phyloP scores from a whole-genome alignment of 805 yeast species.

The Candida fluviatilis region DNA sequence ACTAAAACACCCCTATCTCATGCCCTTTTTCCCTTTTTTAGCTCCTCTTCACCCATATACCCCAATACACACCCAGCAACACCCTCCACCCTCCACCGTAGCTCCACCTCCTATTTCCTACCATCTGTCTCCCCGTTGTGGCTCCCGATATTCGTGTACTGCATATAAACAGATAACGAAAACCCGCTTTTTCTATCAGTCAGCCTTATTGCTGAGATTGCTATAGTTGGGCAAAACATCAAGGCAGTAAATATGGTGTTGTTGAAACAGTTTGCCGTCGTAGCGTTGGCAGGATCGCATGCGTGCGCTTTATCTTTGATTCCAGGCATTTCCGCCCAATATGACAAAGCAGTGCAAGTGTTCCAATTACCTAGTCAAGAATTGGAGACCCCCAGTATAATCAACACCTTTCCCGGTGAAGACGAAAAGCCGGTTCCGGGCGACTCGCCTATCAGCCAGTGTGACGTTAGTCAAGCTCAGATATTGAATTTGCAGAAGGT shows the following conservation, averaged over 20 bases:
- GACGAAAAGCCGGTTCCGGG: conserved; percentile 80
- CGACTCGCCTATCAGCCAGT: conserved; percentile 74
- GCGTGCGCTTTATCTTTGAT: conserved; percentile 16
- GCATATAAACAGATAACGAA: too few species aligned
- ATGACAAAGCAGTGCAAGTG: conserved; percentile 11
- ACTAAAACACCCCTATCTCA: too few species aligned
- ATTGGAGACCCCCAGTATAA: background rate
- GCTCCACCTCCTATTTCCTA: too few species aligned
- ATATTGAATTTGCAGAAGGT: conserved; percentile 58
- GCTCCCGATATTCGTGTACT: too few species aligned
- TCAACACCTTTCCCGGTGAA: conserved; percentile 27
- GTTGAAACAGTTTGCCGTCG: conserved; percentile 12
- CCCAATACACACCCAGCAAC: too few species aligned
- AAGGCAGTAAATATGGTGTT: conserved; percentile 21
- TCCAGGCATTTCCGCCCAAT: conserved; percentile 13
- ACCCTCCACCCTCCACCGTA: too few species aligned
- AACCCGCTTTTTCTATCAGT: too few species aligned
- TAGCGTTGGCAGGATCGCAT: conserved; percentile 4
- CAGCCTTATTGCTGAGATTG: too few species aligned
- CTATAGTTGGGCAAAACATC: too few species aligned
- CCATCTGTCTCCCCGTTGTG: too few species aligned
- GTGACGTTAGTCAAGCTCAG: conserved; percentile 67
- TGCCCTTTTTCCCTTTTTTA: too few species aligned
- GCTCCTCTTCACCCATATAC: too few species aligned
- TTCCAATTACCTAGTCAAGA: conserved; percentile 5